Evolutionary conservation across 345 rosid genomes (phyloP).

Genomic region (Ceriops zippeliana): DNA sequence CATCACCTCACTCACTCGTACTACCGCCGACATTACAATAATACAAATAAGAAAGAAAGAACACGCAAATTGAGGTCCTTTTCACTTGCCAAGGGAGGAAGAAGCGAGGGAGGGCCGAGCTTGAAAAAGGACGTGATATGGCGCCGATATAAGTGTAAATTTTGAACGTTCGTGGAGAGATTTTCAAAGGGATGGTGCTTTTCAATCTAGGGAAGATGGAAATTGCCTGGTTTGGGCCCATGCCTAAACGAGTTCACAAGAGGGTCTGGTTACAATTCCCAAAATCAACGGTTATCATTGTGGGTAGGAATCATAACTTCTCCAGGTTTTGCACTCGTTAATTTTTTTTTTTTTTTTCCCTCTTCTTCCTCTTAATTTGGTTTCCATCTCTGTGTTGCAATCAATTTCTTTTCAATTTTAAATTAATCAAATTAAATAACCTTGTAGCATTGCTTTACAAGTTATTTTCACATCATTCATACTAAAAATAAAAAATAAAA

Average conservation of each 20-base stretch:
- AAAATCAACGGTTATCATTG: constrained; percentile 78
- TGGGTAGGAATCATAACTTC: constrained; percentile 99
- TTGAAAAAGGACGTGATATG: not conserved
- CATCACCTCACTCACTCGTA: not conserved
- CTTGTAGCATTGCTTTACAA: too few species aligned
- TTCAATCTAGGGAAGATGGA: not conserved
- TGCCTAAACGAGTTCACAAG: not conserved
- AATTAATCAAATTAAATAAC: too few species aligned
- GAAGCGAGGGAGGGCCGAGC: too few species aligned
- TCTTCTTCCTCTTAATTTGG: constrained; percentile 10
- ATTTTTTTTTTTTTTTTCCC: not conserved
- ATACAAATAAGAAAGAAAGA: too few species aligned
- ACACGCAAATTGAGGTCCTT: too few species aligned
- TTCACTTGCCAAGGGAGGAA: too few species aligned
- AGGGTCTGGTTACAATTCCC: constrained; percentile 38
- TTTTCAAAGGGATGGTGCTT: not conserved
- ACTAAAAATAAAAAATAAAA: too few species aligned
- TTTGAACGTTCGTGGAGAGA: not conserved
- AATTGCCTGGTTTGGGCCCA: not conserved
- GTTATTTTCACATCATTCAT: too few species aligned
- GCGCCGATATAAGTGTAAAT: not conserved
- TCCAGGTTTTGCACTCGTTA: constrained; percentile 98
- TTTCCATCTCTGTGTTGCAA: constrained; percentile 36
- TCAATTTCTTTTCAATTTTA: not conserved
- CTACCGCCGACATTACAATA: not conserved